Evolutionary conservation across 75 land plant species (phyloP).

Genomic region (Pinus taeda): DNA sequence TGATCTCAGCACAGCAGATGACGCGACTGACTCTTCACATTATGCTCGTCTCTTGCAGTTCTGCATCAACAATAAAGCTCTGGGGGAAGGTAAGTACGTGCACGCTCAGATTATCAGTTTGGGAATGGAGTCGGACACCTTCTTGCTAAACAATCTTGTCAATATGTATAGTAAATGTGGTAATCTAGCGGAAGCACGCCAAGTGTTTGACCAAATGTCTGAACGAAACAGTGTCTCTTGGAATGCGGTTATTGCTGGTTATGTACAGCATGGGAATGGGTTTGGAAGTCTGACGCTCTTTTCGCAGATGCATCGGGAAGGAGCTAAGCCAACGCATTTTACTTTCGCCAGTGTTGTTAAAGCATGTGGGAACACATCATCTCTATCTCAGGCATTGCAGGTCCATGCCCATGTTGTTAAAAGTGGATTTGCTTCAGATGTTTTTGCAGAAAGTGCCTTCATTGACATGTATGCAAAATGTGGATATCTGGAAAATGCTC

Average conservation of each 20-base stretch:
- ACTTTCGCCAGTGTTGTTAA: conserved; percentile 18
- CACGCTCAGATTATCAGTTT: conserved; percentile 1
- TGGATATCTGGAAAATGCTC: conserved; percentile 22
- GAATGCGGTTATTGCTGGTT: conserved; percentile 43
- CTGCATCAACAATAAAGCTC: background rate
- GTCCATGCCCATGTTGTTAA: conserved; percentile 14
- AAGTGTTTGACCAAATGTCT: conserved; percentile 33
- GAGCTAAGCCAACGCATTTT: conserved; percentile 11
- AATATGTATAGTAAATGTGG: background rate
- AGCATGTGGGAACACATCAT: conserved; percentile 15
- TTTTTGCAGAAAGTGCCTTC: conserved; percentile 20
- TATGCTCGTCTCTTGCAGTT: background rate
- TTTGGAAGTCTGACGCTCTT: conserved; percentile 27
- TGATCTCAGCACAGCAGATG: too few species aligned
- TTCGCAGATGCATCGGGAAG: conserved; percentile 19
- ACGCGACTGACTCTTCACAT: too few species aligned
- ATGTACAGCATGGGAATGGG: conserved; percentile 23
- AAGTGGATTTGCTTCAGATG: conserved; percentile 18
- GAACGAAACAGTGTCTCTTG: conserved; percentile 51
- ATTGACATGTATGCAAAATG: conserved; percentile 33
- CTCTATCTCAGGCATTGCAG: conserved; percentile 22
- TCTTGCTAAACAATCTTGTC: background rate
- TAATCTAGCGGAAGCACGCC: conserved; percentile 22
- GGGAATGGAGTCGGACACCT: conserved; percentile 3
- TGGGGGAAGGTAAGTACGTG: background rate